Evolutionary conservation across 108 stramenopile genomes (phyloP).

Genomic region (Nannochloropsis oceanica): DNA sequence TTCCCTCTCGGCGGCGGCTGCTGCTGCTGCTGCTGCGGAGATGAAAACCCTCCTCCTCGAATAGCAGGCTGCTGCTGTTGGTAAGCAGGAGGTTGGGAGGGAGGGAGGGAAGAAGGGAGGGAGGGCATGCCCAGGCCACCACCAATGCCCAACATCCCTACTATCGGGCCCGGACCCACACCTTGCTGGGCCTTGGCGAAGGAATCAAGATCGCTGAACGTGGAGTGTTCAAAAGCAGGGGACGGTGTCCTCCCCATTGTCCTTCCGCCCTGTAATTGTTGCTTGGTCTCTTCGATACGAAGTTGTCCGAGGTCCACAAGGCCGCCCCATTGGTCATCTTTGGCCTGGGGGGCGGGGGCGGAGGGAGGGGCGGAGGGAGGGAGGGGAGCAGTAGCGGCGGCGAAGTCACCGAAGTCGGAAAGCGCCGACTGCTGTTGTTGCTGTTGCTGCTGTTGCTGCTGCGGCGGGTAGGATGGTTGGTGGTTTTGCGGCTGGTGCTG

Average conservation of each 20-base stretch:
- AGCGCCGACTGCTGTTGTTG: not conserved
- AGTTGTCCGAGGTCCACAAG: not conserved
- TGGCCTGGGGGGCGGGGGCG: not conserved
- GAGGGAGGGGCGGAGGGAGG: not conserved
- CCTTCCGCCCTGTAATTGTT: not conserved
- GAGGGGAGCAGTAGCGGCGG: not conserved
- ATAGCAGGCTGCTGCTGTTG: too few species aligned
- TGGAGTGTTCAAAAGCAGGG: not conserved
- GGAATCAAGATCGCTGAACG: not conserved
- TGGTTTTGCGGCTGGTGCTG: not conserved
- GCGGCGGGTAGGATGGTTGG: not conserved
- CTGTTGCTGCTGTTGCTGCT: too few species aligned
- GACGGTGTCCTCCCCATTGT: not conserved
- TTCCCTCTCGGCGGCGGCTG: not conserved
- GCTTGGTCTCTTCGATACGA: not conserved
- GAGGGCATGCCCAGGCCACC: not conserved
- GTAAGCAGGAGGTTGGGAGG: not conserved
- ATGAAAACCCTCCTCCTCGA: too few species aligned
- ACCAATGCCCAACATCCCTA: not conserved
- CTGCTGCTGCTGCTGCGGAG: not conserved
- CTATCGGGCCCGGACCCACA: not conserved
- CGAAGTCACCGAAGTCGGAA: not conserved
- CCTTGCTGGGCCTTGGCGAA: not conserved
- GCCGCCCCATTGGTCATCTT: not conserved
- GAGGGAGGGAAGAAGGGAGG: not conserved